These are phyloP conservation scores for Colletotrichum sojae DNA, from an alignment of 2,329 filamentous ascomycete genomes.

Conservation along the genomic window DNA sequence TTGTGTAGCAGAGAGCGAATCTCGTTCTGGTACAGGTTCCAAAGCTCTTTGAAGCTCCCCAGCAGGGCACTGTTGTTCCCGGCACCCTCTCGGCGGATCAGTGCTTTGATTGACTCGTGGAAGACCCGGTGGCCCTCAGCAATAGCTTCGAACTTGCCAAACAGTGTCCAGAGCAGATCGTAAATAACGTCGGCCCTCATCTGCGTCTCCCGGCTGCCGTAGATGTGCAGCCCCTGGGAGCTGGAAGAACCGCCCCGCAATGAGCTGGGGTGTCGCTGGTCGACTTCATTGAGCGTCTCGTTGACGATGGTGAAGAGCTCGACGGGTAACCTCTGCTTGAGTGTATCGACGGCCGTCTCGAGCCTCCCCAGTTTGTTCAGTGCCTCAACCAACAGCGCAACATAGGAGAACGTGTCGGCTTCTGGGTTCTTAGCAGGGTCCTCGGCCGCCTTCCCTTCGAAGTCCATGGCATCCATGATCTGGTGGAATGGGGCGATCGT, in stretches of 20 bases:
- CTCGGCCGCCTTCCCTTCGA: slow-evolving; percentile 77
- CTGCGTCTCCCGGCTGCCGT: slow-evolving; percentile 79
- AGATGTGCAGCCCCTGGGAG: slow-evolving; percentile 71
- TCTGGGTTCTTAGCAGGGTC: slow-evolving; percentile 95
- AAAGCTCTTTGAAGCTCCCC: slow-evolving; percentile 94
- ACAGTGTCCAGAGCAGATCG: slow-evolving; percentile 91
- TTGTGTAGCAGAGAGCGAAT: slow-evolving; percentile 95
- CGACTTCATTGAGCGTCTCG: slow-evolving; percentile 94
- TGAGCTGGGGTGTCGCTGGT: slow-evolving; percentile 90
- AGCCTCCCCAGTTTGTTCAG: slow-evolving; percentile 90
- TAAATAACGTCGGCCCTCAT: slow-evolving; percentile 88
- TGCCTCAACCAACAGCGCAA: slow-evolving; percentile 88
- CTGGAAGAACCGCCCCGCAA: slow-evolving; percentile 70
- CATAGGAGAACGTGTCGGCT: slow-evolving; percentile 94
- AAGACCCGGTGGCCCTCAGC: slow-evolving; percentile 95
- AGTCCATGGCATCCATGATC: slow-evolving; percentile 73
- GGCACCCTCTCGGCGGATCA: slow-evolving; percentile 84
- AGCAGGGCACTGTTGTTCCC: slow-evolving; percentile 77
- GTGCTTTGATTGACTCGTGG: slow-evolving; percentile 90
- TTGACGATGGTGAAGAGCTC: slow-evolving; percentile 95
- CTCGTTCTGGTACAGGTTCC: slow-evolving; percentile 98
- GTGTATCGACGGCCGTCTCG: slow-evolving; percentile 87
- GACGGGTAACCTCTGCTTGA: slow-evolving; percentile 93
- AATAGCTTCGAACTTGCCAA: slow-evolving; percentile 97
- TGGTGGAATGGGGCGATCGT: slow-evolving; percentile 69